A percentile compares a stretch with the other conserved stretches of the same genome.
phyloP scores from a whole-genome alignment of 176 grass and related monocot genomes.

The Triticum dicoccoides region DNA sequence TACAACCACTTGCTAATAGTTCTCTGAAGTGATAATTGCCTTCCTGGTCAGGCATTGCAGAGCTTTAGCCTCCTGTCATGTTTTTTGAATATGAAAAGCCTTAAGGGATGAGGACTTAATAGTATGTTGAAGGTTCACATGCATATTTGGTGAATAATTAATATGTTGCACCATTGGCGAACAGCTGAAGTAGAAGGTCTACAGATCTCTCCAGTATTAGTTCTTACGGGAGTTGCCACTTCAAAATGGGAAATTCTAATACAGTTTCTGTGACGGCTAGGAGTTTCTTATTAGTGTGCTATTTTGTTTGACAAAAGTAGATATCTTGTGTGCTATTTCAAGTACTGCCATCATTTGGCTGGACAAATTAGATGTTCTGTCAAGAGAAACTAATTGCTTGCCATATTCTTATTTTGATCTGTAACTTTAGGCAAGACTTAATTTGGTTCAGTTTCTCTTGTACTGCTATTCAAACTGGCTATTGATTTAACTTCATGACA shows the following conservation, averaged over 20 bases:
- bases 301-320: background rate
- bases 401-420: background rate
- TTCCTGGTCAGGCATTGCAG: background rate
- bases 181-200: background rate
- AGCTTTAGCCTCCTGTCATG: background rate
- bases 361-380: background rate
- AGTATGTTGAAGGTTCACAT: background rate
- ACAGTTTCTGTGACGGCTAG: background rate
- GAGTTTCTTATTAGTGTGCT: background rate
- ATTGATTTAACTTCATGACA: constrained; percentile 37
- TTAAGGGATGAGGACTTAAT: background rate
- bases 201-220: background rate
- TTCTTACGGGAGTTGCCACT: background rate
- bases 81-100: background rate
- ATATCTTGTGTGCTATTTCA: background rate
- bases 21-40: background rate
- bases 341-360: background rate
- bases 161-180: background rate
- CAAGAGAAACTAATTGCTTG: background rate
- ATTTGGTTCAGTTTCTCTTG: background rate
- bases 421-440: background rate
- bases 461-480: constrained; percentile 9
- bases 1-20: background rate
- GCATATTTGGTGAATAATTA: background rate
- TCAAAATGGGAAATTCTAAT: background rate